phyloP scores from a whole-genome alignment of 257 asterid genomes.

The Scutellaria baicalensis region DNA sequence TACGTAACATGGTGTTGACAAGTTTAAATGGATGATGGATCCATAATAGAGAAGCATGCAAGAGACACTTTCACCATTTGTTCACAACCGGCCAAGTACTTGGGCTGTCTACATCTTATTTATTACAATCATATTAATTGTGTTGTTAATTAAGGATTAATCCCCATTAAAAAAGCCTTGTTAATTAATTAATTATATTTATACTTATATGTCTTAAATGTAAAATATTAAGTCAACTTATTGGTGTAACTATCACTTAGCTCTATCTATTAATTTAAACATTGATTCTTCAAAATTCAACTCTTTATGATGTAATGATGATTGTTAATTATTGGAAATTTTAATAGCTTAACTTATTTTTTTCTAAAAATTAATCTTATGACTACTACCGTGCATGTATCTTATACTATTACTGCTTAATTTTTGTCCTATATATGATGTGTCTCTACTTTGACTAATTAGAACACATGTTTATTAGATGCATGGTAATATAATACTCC shows the following conservation, averaged over 20 bases:
- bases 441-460: no score
- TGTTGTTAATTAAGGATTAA: background rate
- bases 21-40: background rate
- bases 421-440: no score
- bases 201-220: background rate
- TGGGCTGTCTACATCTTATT: background rate
- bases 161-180: background rate
- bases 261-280: background rate
- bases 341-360: background rate
- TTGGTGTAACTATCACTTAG: slow-evolving; percentile 7
- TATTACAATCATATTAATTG: background rate
- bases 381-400: no score
- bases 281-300: background rate
- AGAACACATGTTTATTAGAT: no score
- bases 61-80: slow-evolving; percentile 4
- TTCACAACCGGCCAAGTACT: slow-evolving; percentile 5
- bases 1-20: background rate
- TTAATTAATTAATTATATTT: background rate
- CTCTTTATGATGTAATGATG: slow-evolving; percentile 7
- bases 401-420: no score
- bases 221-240: background rate
- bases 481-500: no score
- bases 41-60: slow-evolving; percentile 9
- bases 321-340: background rate
- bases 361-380: no score